Evolutionary conservation across 2,329 filamentous ascomycete species (phyloP), one percentile per base, ranked within the genome.

Genomic region (Beauveria scarabaeidicola): DNA sequence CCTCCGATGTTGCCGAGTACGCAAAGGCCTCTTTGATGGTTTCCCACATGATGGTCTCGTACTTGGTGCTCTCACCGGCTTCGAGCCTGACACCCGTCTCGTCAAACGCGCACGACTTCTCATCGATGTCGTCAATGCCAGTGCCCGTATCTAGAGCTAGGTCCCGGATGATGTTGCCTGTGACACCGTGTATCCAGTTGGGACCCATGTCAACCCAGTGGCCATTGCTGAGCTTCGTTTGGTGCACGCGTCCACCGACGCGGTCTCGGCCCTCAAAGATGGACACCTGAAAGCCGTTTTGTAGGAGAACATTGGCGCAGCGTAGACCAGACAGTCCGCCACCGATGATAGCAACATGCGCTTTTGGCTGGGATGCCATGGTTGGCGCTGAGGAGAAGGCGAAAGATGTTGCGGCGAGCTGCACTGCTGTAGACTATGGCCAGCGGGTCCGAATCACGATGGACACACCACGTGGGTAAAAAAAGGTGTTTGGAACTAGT

Each of bases 161-260:
- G 47, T 87, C 82, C 43, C 87, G 70, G 17, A 90, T 88, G 0
- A 88, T 86, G 66, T 91, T 91, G 63, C 85, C 78, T 1, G 82
- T 75, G 6, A 86, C 89, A 38, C 88, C 88, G 62, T 91, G 88
- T 55, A 91, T 89, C 88, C 88, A 91, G 66, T 91, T 91, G n/a
- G 88, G 86, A 0, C 88, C 88, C 36, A 81, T 70, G 64, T 85
- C 82, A n/a, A 83, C 77, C 8, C 77, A 64, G 32, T 75, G 72
- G 0, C 78, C 78, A 43, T 79, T 80, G 13, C 73, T 71, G 3
- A 85, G 73, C 23, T 67, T 70, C 54, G 76, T 71, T 65, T 85
- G 82, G 58, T 78, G 73, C 32, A 89, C 76, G 36, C 88, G 80
- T 1, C 88, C 88, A 11, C 88, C 88, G 43, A 90, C 68, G 7